Evolutionary conservation across 345 rosid genomes (phyloP), one percentile per base, ranked within the genome.

Genomic region (Cardamine chenopodiifolia): DNA sequence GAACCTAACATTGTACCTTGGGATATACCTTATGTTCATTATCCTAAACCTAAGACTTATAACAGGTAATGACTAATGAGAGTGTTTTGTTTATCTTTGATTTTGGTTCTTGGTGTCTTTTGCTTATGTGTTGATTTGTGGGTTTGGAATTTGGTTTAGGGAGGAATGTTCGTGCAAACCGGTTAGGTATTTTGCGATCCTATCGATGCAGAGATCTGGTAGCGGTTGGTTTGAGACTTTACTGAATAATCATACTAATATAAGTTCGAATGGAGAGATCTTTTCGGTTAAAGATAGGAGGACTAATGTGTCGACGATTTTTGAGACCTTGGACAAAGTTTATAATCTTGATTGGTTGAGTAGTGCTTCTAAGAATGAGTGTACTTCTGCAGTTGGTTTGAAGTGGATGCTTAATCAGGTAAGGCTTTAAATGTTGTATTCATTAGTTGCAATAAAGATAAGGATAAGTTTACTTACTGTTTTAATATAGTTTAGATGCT

Each of bases 361-460:
- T 78, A 92, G 99, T 82, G 97, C 98, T 68, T 89, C 98, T n/a
- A 96, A 90, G 87, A 92, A 96, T 20, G 98, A 92, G 83, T 96
- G 98, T 66, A 90, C 97, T 3, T 89, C 97, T 71, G 98, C 98
- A 0, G 98, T 90, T 81, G 99, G 99, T 50, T 81, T 96, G 61
- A 96, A 96, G 81, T 96, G 99, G 99, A 96, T 96, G 99, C 98
- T 96, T 79, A 96, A 96, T 86, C 98, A 96, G 94, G 98, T 92
- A 65, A 83, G 64, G 1, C 8, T 70, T 34, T 62, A 5, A n/a
- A 8, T 47, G 10, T 55, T 19, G 31, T 32, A 20, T 15, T 20
- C 45, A 49, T 66, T 19, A 0, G 28, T 4, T 18, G 66, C 57
- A 70, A 31, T 15, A 20, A 31, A 58, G 22, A 6, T 57, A 4